phyloP scores from a whole-genome alignment of 1,284 basidiomycete species.

The Moesziomyces antarcticus region DNA sequence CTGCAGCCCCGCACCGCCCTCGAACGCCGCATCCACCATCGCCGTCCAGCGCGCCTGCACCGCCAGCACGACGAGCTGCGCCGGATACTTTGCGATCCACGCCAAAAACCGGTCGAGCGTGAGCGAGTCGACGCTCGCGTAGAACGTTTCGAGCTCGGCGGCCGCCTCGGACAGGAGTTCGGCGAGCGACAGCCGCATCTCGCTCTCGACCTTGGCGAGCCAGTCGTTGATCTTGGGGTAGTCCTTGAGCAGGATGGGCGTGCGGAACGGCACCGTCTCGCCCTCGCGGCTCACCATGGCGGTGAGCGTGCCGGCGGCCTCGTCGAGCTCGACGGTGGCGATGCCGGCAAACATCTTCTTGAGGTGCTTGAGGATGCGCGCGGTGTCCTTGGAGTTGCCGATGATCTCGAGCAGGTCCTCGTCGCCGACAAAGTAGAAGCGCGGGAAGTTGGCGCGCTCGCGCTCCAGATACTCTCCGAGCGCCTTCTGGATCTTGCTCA shows the following conservation, averaged over 20 bases:
- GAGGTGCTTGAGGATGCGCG: conserved; percentile 96
- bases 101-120: conserved; percentile 77
- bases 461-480: conserved; percentile 98
- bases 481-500: conserved; percentile 99
- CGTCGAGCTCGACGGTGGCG: conserved; percentile 84
- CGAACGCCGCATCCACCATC: conserved; percentile 81
- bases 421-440: conserved; percentile 99
- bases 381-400: conserved; percentile 98
- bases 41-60: conserved; percentile 94
- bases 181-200: conserved; percentile 93
- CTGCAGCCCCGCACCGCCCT: conserved; percentile 73
- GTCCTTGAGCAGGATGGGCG: conserved; percentile 87
- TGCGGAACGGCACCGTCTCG: conserved; percentile 86
- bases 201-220: conserved; percentile 89
- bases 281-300: conserved; percentile 76
- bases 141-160: conserved; percentile 82
- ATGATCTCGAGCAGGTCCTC: conserved; percentile 99
- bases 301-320: conserved; percentile 68
- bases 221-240: conserved; percentile 99
- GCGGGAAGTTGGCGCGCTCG: conserved; percentile 89
- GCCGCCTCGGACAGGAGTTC: conserved; percentile 82
- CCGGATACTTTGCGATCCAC: conserved; percentile 94
- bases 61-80: conserved; percentile 93
- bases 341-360: conserved; percentile 99
- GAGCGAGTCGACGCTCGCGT: conserved; percentile 72